Evolutionary conservation across 257 asterid genomes (phyloP).

Genomic region (Nicotiana sylvestris): DNA sequence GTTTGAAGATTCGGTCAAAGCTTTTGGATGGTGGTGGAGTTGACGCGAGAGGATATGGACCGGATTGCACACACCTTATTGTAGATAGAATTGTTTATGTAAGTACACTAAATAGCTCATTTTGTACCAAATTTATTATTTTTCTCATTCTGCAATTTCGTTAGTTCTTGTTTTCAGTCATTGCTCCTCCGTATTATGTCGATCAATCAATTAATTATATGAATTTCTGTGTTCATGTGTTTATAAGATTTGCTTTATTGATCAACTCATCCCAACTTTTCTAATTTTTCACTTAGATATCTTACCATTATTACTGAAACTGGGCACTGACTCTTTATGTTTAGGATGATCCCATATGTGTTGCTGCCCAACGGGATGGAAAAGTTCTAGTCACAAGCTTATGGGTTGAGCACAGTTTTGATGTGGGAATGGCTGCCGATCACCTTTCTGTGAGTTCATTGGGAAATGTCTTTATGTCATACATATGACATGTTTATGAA

Average conservation of each 20-base stretch:
- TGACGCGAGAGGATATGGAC: slow-evolving; percentile 54
- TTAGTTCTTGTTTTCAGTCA: too few species aligned
- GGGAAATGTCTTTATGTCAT: not conserved
- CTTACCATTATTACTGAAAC: not conserved
- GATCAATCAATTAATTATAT: too few species aligned
- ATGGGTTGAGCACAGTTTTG: slow-evolving; percentile 86
- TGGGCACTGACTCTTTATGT: not conserved
- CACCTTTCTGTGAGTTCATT: slow-evolving; percentile 47
- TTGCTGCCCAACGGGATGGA: slow-evolving; percentile 69
- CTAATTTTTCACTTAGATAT: not conserved
- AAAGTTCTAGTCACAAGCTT: slow-evolving; percentile 59
- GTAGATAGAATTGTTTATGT: slow-evolving; percentile 64
- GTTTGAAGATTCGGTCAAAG: slow-evolving; percentile 50
- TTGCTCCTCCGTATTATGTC: too few species aligned
- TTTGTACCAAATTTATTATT: not conserved
- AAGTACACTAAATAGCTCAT: slow-evolving; percentile 23
- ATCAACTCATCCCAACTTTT: not conserved
- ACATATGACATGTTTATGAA: not conserved
- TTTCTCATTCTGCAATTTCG: not conserved
- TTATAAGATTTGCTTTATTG: not conserved
- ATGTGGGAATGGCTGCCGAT: slow-evolving; percentile 53
- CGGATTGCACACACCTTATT: slow-evolving; percentile 72
- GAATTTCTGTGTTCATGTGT: not conserved
- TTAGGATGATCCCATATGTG: slow-evolving; percentile 81
- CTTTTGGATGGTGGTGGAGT: slow-evolving; percentile 71